Conservation (phyloP, 176 grass and related monocot genomes). For the Guadua angustifolia region DNA sequence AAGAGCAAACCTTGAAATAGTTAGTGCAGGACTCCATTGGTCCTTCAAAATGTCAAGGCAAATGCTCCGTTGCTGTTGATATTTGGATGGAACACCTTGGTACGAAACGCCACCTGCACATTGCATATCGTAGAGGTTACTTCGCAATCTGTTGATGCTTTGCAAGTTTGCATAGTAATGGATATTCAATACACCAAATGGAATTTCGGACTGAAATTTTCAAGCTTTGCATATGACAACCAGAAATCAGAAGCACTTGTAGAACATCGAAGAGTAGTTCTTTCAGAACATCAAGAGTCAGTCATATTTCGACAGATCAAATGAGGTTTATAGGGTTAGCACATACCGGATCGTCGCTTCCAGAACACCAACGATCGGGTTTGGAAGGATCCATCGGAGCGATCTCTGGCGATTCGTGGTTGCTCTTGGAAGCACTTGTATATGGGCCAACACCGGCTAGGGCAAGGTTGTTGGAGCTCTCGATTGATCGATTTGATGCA, state of each 20-base stretch:
- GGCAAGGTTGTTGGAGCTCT: too few relatives aligned
- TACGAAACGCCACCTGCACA: constrained; percentile 74
- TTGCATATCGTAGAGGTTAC: neutral
- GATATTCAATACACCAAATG: neutral
- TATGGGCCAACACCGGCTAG: too few relatives aligned
- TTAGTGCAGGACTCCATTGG: constrained; percentile 78
- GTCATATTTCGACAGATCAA: too few relatives aligned
- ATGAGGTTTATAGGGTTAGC: too few relatives aligned
- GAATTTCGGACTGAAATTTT: neutral
- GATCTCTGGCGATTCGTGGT: too few relatives aligned
- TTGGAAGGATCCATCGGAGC: too few relatives aligned
- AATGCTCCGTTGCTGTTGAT: constrained; percentile 81
- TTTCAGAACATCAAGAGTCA: too few relatives aligned
- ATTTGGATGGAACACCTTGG: constrained; percentile 83
- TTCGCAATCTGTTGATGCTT: neutral
- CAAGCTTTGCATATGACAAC: constrained; percentile 8
- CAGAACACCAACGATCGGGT: too few relatives aligned
- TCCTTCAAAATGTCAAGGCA: constrained; percentile 87
- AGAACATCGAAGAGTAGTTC: neutral
- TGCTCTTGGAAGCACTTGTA: too few relatives aligned
- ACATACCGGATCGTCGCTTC: too few relatives aligned
- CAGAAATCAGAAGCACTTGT: neutral
- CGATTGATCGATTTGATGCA: too few relatives aligned
- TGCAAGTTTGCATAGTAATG: neutral
- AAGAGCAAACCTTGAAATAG: constrained; percentile 64